These are phyloP conservation scores for Wickerhamomyces tratensis DNA, from an alignment of 805 yeast genomes.

Conservation along the genomic window DNA sequence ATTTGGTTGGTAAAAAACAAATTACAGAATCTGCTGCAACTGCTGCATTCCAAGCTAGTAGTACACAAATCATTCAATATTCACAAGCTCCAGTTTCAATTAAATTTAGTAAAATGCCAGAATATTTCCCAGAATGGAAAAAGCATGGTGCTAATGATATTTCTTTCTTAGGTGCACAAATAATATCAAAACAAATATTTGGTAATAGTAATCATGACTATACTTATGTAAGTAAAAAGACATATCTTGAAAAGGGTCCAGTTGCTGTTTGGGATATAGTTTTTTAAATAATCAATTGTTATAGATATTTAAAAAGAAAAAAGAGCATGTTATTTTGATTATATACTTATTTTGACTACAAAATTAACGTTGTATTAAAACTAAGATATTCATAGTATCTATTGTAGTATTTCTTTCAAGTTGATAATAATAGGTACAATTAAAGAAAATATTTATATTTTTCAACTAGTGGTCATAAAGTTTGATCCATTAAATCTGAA, in stretches of 20 bases:
- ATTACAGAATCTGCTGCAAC: conserved; percentile 18
- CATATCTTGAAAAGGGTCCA: conserved; percentile 76
- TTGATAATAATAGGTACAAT: too few species aligned
- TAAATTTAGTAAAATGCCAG: conserved; percentile 65
- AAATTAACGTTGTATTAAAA: too few species aligned
- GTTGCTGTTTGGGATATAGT: conserved; percentile 65
- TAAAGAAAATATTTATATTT: too few species aligned
- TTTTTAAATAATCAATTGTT: conserved; percentile 13
- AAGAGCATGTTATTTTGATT: too few species aligned
- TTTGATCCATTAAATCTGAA: too few species aligned
- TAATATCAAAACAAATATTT: conserved; percentile 79
- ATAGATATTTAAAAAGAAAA: too few species aligned
- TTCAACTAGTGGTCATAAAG: too few species aligned
- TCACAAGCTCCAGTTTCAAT: conserved; percentile 77
- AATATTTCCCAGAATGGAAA: conserved; percentile 94
- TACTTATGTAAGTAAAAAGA: conserved; percentile 56
- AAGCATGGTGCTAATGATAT: conserved; percentile 67
- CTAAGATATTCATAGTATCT: too few species aligned
- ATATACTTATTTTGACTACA: too few species aligned
- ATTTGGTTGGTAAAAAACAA: conserved; percentile 30
- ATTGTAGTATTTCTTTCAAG: too few species aligned
- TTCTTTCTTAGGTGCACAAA: conserved; percentile 78
- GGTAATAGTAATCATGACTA: conserved; percentile 49
- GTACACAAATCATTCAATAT: conserved; percentile 16
- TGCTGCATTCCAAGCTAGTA: conserved; percentile 19